Evolutionary conservation across 2,329 filamentous ascomycete genomes (phyloP), one percentile per base, ranked within the genome.

Genomic region (Paecilomyces dactylethromorphus): DNA sequence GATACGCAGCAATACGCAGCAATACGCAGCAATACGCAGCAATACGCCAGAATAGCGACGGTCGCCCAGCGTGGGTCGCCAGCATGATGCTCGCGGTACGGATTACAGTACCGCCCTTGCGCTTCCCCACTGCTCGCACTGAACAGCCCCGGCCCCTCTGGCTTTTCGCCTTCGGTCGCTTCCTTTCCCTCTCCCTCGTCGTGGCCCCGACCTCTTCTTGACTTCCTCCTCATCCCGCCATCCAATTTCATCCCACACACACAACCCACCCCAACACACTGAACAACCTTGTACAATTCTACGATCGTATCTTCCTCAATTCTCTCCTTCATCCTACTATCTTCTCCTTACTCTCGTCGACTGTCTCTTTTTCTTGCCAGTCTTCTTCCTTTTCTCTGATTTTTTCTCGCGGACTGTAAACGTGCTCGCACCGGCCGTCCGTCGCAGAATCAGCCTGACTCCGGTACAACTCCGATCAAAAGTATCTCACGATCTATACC

Each of bases 331-430:
- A 35, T 49, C 33, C 49, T 15, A 55, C 60, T 59, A 62, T 59
- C 60, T 59, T 58, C 57, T 61, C 60, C 59, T 62, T 60, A 65
- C 63, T 59, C 59, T 63, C 60, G 65, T 59, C 63, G 62, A 66
- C 65, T 62, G 61, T 61, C 61, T 63, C 59, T 57, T 63, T n/a
- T 45, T 45, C 39, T n/a, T 45, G 39, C 15, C 39, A 59, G 57
- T 60, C 60, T 65, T 64, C 59, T 60, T 61, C 65, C 61, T 69
- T 65, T 68, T 66, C 63, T 66, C 62, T 67, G 13, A 52, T 50
- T 18, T 45, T 45, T 18, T 45, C n/a, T n/a, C 39, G 39, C 39
- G 39, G 39, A 45, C 15, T 45, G 39, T n/a, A 45, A 45, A 18
- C 2, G 35, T 39, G 35, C 35, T 39, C n/a, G 35, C 21, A 15